Evolutionary conservation across 2,329 filamentous ascomycete species (phyloP), one percentile per base, ranked within the genome.

Genomic region (Aspergillus phoenicis): DNA sequence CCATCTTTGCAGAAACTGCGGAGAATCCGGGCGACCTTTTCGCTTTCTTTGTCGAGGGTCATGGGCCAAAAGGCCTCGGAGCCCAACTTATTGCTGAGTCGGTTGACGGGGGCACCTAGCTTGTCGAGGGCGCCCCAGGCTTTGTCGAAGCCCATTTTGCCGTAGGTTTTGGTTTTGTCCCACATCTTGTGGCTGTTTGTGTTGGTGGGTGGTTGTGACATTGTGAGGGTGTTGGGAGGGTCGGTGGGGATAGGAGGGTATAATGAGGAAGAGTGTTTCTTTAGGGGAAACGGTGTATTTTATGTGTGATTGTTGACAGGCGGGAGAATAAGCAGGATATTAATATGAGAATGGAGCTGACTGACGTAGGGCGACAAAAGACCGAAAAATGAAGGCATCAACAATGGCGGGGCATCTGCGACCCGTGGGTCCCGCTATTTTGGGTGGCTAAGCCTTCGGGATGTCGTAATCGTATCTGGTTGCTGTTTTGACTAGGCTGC

Each of bases 21-120:
- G 54, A 97, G 79, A 65, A 96, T 96, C 55, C 92, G 84, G 59
- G 93, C 92, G 55, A 92, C 91, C 80, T 96, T 97, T 78, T 97
- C 91, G 75, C 90, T 90, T 81, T 97, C 93, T 66, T 90, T 89
- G 73, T 97, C 93, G 55, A 97, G 82, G 1, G 89, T 90, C 24
- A 90, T 89, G 2, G 91, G 91, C 90, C 91, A 94, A 71, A 94
- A 94, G 15, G 89, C 87, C 73, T 95, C 91, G 24, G 84, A 84
- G 60, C 92, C 91, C 38, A 96, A 81, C 78, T 89, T 92, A 77
- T 96, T 92, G 13, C 89, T 91, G 17, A 96, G 77, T 60, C 84
- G 87, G 74, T 96, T 96, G 71, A 96, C 87, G 1, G 91, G 91
- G 1, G 84, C 82, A 62, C 90, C 89, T 8, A 89, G 80, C 72